Conservation (phyloP, 2,329 filamentous ascomycete species). For the Diaporthe eres region DNA sequence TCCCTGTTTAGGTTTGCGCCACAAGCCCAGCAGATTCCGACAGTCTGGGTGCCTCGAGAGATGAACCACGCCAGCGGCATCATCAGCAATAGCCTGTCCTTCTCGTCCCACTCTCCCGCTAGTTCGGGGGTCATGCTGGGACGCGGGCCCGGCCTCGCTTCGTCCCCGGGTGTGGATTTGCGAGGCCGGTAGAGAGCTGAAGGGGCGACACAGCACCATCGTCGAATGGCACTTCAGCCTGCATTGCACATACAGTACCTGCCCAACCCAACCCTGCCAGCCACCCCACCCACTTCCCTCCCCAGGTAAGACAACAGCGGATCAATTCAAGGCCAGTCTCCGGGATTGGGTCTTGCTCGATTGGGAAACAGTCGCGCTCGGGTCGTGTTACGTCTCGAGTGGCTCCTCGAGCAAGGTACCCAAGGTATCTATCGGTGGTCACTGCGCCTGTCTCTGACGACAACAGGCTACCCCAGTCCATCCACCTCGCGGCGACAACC, state of each 20-base stretch:
- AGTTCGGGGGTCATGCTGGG: conserved; percentile 7
- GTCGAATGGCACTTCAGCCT: conserved; percentile 3
- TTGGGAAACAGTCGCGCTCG: conserved; percentile 29
- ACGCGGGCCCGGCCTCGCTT: conserved; percentile 25
- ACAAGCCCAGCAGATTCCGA: conserved; percentile 38
- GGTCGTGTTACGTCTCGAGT: conserved; percentile 33
- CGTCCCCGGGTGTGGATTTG: conserved; percentile 20
- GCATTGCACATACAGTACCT: conserved; percentile 4
- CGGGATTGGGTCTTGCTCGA: conserved; percentile 30
- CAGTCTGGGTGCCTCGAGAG: conserved; percentile 32
- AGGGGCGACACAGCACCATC: conserved; percentile 3
- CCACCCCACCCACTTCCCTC: background rate
- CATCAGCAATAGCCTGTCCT: conserved; percentile 20
- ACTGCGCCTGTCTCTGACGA: conserved; percentile 2
- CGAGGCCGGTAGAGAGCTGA: conserved; percentile 18
- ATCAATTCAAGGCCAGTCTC: conserved; percentile 32
- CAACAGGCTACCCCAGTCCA: conserved; percentile 34
- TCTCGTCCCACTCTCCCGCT: conserved; percentile 10
- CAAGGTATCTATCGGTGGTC: conserved; percentile 3
- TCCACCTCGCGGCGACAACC: conserved; percentile 31
- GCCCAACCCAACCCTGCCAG: background rate
- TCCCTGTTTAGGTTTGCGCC: conserved; percentile 41
- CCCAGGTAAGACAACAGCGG: conserved; percentile 17
- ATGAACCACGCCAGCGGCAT: conserved; percentile 30
- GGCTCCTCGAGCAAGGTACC: conserved; percentile 13